These are phyloP conservation scores for Clonostachys sp. DNA, from an alignment of 2,329 filamentous ascomycete genomes.

Conservation along the genomic window DNA sequence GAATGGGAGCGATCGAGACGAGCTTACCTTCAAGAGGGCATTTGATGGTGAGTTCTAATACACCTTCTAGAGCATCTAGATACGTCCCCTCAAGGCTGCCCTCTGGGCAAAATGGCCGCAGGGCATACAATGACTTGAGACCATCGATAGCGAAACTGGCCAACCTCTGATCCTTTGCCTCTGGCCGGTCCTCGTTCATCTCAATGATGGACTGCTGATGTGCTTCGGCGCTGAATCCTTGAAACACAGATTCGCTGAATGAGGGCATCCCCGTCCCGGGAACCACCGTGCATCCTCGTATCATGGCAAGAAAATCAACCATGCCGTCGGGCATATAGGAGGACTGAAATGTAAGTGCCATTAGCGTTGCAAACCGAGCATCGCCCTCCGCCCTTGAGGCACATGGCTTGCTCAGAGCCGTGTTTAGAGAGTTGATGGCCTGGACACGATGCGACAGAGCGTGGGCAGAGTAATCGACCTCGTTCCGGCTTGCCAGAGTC, in stretches of 20 bases:
- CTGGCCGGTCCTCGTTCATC: not conserved
- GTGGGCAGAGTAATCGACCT: not conserved
- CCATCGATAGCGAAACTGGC: not conserved
- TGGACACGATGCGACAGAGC: constrained; percentile 28
- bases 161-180: not conserved
- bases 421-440: constrained; percentile 28
- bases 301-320: constrained; percentile 29
- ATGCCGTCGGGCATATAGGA: constrained; percentile 32
- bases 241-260: not conserved
- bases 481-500: constrained; percentile 1
- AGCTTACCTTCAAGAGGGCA: not conserved
- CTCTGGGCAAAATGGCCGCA: not conserved
- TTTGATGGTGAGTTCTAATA: not conserved
- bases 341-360: constrained; percentile 30
- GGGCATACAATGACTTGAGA: not conserved
- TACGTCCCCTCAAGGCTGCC: not conserved
- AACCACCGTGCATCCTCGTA: constrained; percentile 24
- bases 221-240: not conserved
- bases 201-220: not conserved
- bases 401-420: constrained; percentile 17
- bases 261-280: not conserved
- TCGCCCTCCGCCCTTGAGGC: constrained; percentile 21
- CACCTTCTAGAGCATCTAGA: not conserved
- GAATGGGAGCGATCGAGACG: not conserved
- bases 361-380: constrained; percentile 27